phyloP scores from a whole-genome alignment of 2,329 filamentous ascomycete species.

The Aspergillus amoenus region DNA sequence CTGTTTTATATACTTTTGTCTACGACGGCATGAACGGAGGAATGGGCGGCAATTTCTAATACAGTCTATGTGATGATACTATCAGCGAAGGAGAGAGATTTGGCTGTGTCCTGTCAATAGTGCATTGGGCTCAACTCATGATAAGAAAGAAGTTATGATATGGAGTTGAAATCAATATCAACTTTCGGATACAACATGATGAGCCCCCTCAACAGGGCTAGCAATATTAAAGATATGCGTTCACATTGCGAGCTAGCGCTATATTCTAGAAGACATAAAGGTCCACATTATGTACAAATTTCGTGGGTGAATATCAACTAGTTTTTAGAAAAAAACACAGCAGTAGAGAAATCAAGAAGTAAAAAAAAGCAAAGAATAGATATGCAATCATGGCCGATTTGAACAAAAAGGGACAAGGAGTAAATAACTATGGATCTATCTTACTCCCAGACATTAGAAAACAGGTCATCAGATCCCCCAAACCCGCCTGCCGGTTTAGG shows the following conservation, averaged over 20 bases:
- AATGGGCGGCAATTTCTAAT: neutral
- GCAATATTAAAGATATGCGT: neutral
- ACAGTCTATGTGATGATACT: neutral
- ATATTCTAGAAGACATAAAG: slow-evolving; percentile 14
- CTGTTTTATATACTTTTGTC: neutral
- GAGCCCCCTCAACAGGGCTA: neutral
- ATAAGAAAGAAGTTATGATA: neutral
- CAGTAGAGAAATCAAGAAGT: slow-evolving; percentile 3
- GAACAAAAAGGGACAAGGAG: neutral
- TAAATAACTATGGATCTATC: neutral
- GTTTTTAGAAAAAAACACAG: neutral
- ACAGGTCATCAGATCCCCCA: slow-evolving; percentile 74
- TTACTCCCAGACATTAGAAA: slow-evolving; percentile 93
- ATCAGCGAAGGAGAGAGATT: neutral
- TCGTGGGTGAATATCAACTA: neutral
- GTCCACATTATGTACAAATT: slow-evolving; percentile 11
- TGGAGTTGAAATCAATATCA: too few relatives aligned
- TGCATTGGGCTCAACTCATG: neutral
- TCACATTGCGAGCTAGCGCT: slow-evolving; percentile 7
- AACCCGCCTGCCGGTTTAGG: slow-evolving; percentile 60
- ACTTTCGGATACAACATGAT: neutral
- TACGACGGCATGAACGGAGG: neutral
- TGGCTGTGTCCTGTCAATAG: neutral
- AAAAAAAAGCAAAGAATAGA: neutral
- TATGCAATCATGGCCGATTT: slow-evolving; percentile 14